Conservation (phyloP, 1,139 yeast genomes). For the Entelexis paramagnoliae region DNA sequence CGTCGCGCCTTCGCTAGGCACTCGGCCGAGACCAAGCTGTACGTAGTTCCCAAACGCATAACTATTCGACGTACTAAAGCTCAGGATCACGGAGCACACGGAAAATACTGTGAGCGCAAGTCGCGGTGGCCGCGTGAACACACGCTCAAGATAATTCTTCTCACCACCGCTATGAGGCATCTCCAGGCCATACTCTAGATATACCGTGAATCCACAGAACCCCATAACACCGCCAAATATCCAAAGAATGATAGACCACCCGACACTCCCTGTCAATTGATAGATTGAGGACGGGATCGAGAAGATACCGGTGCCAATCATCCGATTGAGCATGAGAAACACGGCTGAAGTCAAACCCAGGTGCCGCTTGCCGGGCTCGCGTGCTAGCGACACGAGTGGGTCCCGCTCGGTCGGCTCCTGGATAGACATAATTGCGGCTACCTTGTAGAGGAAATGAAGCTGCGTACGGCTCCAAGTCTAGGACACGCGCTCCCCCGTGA, state of each 20-base stretch:
- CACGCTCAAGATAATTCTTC: conserved; percentile 67
- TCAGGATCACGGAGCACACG: conserved; percentile 54
- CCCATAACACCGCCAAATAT: conserved; percentile 67
- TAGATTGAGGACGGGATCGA: conserved; percentile 75
- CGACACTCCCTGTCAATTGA: conserved; percentile 61
- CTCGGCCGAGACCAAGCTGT: conserved; percentile 56
- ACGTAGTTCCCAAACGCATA: conserved; percentile 41
- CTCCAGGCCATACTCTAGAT: conserved; percentile 76
- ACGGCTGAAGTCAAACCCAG: conserved; percentile 62
- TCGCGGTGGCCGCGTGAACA: conserved; percentile 58
- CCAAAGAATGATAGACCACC: conserved; percentile 65
- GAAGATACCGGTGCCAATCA: conserved; percentile 83
- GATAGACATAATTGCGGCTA: not conserved
- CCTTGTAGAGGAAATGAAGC: too few species aligned
- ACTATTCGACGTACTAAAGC: conserved; percentile 72
- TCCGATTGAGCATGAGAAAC: conserved; percentile 63
- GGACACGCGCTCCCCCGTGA: too few species aligned
- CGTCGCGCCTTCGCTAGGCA: conserved; percentile 25
- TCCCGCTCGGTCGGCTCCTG: not conserved
- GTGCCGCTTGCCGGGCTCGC: conserved; percentile 25
- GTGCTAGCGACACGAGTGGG: not conserved
- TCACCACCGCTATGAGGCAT: conserved; percentile 85
- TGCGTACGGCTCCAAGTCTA: too few species aligned
- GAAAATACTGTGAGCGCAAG: conserved; percentile 68
- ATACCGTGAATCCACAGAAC: conserved; percentile 60